Evolutionary conservation across 23 red algal genomes (phyloP).

Genomic region (Porphyridium purpureum): DNA sequence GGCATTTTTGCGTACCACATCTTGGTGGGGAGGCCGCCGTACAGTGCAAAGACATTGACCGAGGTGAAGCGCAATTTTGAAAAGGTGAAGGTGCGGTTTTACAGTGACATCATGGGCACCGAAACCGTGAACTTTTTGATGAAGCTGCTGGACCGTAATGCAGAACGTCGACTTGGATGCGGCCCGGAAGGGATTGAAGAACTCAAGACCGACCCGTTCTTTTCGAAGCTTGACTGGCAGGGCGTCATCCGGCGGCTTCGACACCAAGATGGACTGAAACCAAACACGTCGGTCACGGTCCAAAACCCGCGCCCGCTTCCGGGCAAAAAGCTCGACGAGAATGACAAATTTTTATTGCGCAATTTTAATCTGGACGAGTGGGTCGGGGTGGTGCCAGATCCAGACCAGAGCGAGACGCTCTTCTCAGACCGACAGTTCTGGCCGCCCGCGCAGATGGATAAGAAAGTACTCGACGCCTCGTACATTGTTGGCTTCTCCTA

Average conservation of each 20-base stretch:
- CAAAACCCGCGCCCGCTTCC: too few species aligned
- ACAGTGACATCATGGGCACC: conserved; percentile 21
- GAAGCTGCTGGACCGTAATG: conserved; percentile 57
- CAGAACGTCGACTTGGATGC: conserved; percentile 47
- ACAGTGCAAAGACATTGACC: conserved; percentile 42
- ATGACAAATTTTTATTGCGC: too few species aligned
- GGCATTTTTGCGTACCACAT: conserved; percentile 86
- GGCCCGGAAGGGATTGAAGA: conserved; percentile 21
- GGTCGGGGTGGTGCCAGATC: too few species aligned
- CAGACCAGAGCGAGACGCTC: too few species aligned
- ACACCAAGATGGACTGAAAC: conserved; percentile 1
- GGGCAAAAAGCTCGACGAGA: too few species aligned
- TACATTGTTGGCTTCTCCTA: too few species aligned
- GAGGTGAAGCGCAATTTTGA: conserved; percentile 70
- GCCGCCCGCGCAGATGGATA: too few species aligned
- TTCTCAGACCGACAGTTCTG: too few species aligned
- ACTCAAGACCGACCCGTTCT: conserved; percentile 72
- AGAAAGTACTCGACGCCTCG: too few species aligned
- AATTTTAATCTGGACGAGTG: too few species aligned
- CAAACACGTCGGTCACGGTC: too few species aligned
- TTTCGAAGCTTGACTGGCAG: conserved; percentile 57
- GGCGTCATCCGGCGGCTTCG: conserved; percentile 15
- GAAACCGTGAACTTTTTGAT: conserved; percentile 50
- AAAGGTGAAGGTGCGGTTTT: conserved; percentile 43
- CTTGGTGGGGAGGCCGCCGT: conserved; percentile 57